A percentile compares a stretch with the other conserved stretches of the same genome.
These are phyloP conservation scores for Tothia fuscella DNA, from an alignment of 2,329 filamentous ascomycete species.

Conservation along the genomic window DNA sequence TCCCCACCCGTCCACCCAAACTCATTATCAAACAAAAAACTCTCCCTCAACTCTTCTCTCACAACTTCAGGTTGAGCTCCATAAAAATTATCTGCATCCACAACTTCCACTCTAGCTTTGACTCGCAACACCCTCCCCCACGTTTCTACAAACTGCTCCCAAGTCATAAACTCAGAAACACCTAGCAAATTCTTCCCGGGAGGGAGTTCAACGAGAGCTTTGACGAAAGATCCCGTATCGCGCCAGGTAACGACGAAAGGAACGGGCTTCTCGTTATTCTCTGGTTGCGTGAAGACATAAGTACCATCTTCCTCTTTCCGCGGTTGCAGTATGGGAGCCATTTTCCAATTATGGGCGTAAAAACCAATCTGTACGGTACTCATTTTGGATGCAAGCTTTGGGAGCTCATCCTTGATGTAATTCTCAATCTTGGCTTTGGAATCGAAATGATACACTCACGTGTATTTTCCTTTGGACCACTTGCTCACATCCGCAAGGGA, in stretches of 20 bases:
- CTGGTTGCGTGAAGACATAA: slow-evolving; percentile 9
- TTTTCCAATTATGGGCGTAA: slow-evolving; percentile 22
- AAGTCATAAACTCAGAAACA: slow-evolving; percentile 10
- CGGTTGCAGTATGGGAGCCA: slow-evolving; percentile 11
- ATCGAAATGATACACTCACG: slow-evolving; percentile 31
- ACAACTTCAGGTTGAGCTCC: slow-evolving; percentile 14
- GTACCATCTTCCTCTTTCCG: slow-evolving; percentile 13
- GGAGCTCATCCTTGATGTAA: slow-evolving; percentile 7
- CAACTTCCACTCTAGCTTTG: slow-evolving; percentile 5
- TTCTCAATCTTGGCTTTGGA: slow-evolving; percentile 24
- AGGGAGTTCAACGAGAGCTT: slow-evolving; percentile 15
- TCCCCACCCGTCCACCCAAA: slow-evolving; percentile 18
- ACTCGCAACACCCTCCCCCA: slow-evolving; percentile 11
- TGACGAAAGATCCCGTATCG: slow-evolving; percentile 23
- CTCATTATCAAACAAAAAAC: slow-evolving; percentile 12
- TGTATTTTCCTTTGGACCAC: slow-evolving; percentile 31
- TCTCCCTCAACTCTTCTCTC: slow-evolving; percentile 14
- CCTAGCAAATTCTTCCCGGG: slow-evolving; percentile 14
- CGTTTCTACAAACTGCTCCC: slow-evolving; percentile 12
- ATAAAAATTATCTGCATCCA: slow-evolving; percentile 6
- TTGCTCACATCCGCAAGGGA: slow-evolving; percentile 25
- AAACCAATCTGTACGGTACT: slow-evolving; percentile 24
- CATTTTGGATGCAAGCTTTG: slow-evolving; percentile 19
- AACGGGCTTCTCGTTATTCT: slow-evolving; percentile 1
- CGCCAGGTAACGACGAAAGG: slow-evolving; percentile 18